Base-by-base conservation (phyloP, 768 basidiomycete species). In the Naganishia friedmannii region DNA sequence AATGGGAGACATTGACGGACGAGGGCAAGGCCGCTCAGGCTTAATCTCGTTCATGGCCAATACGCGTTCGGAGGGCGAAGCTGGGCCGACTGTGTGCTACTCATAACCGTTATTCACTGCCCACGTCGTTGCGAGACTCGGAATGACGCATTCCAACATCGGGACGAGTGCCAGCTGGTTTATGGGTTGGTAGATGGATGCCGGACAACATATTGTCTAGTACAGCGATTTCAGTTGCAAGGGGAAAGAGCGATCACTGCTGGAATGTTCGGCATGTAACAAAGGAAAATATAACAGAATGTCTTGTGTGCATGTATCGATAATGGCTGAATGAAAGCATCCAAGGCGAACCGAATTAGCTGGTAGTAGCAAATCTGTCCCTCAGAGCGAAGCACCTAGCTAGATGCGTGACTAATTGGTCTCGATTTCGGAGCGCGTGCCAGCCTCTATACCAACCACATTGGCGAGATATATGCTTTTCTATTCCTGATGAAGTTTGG, bases 1-100 rank as follows among this genome's bases (percentile, higher is more conserved):
- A 69, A 29, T 69, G 68, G 68, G 68, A 69, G 53, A 69, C 68
- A 17, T 53, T 69, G 56, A 69, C 68, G 28, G 68, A 69, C 28
- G 68, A 69, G 42, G 68, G 68, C 7, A 69, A 56, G 45, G 68
- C 68, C 29, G 45, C 68, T 15, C 55, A 60, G 45, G 68, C 68
- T 63, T 58, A 58, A 58, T 1, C 26, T 2, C 7, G 32, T 5
- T 5, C 19, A 7, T 17, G 15, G 17, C 15, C 8, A 46, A 46
- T 17, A 15, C 15, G 3, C 12, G 23, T 12, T 51, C 48, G 4
- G 48, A 21, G 3, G 48, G 19, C 4, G 6, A 23, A 21, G 6
- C 6, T 32, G 3, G 54, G 12, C 6, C 54, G 19, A n/a, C n/a
- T n/a, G n/a, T n/a, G n/a, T n/a, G n/a, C n/a, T n/a, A n/a, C n/a